Evolutionary conservation across 2,329 filamentous ascomycete genomes (phyloP).

Genomic region (Aspergillus fructus): DNA sequence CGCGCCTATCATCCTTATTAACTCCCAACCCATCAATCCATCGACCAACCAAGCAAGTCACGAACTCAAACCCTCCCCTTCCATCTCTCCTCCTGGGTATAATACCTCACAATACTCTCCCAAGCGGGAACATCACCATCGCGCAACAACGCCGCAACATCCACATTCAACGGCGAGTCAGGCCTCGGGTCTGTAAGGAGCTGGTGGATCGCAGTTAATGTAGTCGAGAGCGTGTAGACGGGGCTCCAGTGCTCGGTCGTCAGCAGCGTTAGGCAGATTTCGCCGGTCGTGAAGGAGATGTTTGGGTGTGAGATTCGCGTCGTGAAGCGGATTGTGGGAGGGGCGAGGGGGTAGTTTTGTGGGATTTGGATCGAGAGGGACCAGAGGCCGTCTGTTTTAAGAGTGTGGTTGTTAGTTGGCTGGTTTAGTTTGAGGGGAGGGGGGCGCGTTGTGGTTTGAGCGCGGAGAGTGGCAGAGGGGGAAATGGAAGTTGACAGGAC

Average conservation of each 20-base stretch:
- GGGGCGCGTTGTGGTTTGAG: too few species aligned
- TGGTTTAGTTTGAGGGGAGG: neutral
- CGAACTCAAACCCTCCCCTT: neutral
- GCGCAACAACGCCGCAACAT: conserved; percentile 47
- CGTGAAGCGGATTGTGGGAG: conserved; percentile 76
- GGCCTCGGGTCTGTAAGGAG: conserved; percentile 46
- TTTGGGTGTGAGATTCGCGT: conserved; percentile 87
- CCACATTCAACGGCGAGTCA: conserved; percentile 50
- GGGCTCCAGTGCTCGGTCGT: conserved; percentile 74
- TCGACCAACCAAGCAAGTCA: neutral
- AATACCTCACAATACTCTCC: conserved; percentile 49
- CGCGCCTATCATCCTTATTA: too few species aligned
- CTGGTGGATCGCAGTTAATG: conserved; percentile 48
- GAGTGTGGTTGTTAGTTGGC: neutral
- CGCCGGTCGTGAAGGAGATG: conserved; percentile 69
- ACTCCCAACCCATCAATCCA: neutral
- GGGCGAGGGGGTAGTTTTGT: conserved; percentile 70
- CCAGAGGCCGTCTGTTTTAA: conserved; percentile 68
- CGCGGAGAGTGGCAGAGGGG: neutral
- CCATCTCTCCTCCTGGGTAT: conserved; percentile 49
- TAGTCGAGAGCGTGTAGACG: conserved; percentile 69
- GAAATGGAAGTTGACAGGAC: neutral
- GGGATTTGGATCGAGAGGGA: conserved; percentile 76
- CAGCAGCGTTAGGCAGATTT: conserved; percentile 91
- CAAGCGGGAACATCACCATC: conserved; percentile 46